Percentiles rank a stretch among this genome's conserved stretches.
Conservation (phyloP, 257 asterid genomes). For the Jasminum sambac region DNA sequence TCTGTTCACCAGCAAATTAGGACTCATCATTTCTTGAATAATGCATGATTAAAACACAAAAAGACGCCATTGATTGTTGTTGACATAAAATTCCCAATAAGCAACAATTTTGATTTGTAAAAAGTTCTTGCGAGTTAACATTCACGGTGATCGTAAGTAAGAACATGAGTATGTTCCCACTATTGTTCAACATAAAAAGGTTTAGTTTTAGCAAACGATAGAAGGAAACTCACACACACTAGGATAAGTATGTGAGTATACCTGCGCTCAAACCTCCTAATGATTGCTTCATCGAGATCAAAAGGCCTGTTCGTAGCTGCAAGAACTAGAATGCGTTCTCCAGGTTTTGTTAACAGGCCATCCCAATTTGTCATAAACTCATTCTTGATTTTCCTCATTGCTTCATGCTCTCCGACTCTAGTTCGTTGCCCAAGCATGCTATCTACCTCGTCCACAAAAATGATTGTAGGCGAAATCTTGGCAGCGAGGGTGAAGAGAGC, state of each 20-base stretch:
- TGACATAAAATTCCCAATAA: background rate
- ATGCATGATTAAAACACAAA: conserved; percentile 11
- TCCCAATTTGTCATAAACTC: conserved; percentile 99
- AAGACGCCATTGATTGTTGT: background rate
- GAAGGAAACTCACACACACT: background rate
- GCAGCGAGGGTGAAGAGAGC: conserved; percentile 98
- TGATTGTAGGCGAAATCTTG: conserved; percentile 89
- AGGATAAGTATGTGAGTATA: conserved; percentile 20
- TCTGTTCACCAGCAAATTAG: conserved; percentile 48
- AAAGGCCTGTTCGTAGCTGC: conserved; percentile 98
- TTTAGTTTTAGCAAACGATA: background rate
- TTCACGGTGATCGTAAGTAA: background rate
- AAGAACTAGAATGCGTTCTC: conserved; percentile 93
- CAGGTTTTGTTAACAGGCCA: conserved; percentile 84
- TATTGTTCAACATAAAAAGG: too few relatives aligned
- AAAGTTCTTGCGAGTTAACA: background rate
- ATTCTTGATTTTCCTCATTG: conserved; percentile 93
- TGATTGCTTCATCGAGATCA: conserved; percentile 99
- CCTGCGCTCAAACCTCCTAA: conserved; percentile 98
- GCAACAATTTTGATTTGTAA: background rate
- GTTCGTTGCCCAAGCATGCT: conserved; percentile 99
- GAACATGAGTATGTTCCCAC: background rate
- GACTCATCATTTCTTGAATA: conserved; percentile 20
- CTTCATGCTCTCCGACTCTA: conserved; percentile 95
- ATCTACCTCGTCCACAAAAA: conserved; percentile 97